phyloP scores from a whole-genome alignment of 2,329 filamentous ascomycete species.

The Colletotrichum sp. region DNA sequence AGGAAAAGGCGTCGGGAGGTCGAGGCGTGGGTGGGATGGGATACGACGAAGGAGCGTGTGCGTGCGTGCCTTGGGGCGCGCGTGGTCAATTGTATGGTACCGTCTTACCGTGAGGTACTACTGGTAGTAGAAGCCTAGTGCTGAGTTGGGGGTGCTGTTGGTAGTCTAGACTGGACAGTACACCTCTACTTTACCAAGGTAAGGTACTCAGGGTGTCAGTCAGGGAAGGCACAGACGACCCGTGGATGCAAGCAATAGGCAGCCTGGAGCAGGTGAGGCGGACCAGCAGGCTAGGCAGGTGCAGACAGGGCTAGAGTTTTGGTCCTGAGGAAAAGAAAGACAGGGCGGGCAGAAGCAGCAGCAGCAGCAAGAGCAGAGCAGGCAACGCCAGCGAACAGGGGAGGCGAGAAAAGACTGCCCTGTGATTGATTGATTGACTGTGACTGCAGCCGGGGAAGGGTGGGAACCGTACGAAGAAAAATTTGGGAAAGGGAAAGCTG shows the following conservation, averaged over 20 bases:
- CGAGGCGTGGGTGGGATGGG: neutral
- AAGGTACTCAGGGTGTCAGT: neutral
- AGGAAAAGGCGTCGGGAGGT: slow-evolving; percentile 3
- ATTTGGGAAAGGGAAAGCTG: neutral
- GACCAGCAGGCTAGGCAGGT: neutral
- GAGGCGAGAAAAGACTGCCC: neutral
- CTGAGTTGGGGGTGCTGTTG: neutral
- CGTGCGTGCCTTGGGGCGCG: neutral
- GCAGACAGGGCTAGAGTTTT: neutral
- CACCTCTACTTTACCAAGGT: neutral
- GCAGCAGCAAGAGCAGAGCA: neutral
- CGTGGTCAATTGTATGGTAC: neutral
- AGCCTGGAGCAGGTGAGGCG: neutral
- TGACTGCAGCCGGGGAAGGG: neutral
- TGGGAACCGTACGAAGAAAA: neutral
- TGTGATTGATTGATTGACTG: neutral
- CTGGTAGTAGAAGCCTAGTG: neutral
- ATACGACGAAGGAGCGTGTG: neutral
- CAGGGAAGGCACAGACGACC: neutral
- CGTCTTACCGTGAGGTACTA: neutral
- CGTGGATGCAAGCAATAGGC: neutral
- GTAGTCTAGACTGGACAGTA: neutral
- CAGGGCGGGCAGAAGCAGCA: neutral
- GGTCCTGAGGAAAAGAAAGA: neutral
- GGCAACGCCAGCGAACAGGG: neutral